Base-by-base conservation (phyloP, 2,329 filamentous ascomycete genomes). In the Aspergillus persii region DNA sequence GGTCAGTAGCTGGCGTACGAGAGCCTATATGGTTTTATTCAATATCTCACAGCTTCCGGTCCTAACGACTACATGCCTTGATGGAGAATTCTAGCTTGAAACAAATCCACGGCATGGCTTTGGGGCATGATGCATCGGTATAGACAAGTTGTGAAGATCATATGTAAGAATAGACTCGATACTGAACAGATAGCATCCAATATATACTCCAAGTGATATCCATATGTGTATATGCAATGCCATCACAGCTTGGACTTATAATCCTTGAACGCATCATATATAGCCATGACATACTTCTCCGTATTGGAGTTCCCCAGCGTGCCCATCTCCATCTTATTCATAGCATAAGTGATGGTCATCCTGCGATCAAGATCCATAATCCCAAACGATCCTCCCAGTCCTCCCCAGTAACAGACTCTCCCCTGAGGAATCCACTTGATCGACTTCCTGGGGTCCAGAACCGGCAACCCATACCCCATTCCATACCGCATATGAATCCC, bases 311-410 rank as follows among this genome's bases (percentile, higher is more conserved):
- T 75, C 0, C 75, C 75, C n/a, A 75, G 3, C 1, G 67, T 65
- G 6, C 68, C 70, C 2, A 15, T 1, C 1, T 56, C 66, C 77
- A 81, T 80, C 56, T 74, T 77, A 59, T 81, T 81, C 79, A 82
- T 81, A 2, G 70, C 66, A 67, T 82, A 82, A 0, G 68, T 66
- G 31, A 82, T 74, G 0, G 80, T 81, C 59, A 81, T 64, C 15
- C 69, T 64, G 2, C 73, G 64, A 33, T 80, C 76, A 4, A 74
- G 44, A 62, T 83, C 80, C 71, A 81, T 78, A 30, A 81, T 59
- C 3, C 72, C 61, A 1, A 79, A 57, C 0, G 79, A 80, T 0
- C 80, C 80, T 9, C 80, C 80, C 74, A 74, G 81, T 0, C 80
- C 80, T 27, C 73, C 71, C 79, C 80, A 81, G 57, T 73, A 80